A percentile compares a stretch with the other conserved stretches of the same genome.
These are phyloP conservation scores for Diplodia corticola DNA, from an alignment of 2,329 filamentous ascomycete species.

Conservation along the genomic window DNA sequence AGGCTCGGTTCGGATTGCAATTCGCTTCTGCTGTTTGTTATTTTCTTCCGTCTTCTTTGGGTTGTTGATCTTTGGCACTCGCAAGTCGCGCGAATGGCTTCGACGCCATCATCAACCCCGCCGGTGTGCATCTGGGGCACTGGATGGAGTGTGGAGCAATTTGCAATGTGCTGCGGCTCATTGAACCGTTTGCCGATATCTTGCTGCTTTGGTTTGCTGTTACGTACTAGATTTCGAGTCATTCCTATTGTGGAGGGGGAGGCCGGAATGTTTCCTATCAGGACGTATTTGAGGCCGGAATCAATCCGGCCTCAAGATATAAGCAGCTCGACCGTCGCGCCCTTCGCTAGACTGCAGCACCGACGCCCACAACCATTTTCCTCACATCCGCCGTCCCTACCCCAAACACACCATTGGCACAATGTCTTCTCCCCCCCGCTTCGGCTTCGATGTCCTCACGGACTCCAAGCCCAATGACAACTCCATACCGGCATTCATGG, in stretches of 20 bases:
- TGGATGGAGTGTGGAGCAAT: background rate
- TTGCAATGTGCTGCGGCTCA: slow-evolving; percentile 6
- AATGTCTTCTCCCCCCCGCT: slow-evolving; percentile 46
- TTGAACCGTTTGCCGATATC: slow-evolving; percentile 14
- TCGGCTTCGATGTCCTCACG: slow-evolving; percentile 61
- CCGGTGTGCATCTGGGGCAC: background rate
- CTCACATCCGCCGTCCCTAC: slow-evolving; percentile 4
- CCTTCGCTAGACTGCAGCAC: background rate
- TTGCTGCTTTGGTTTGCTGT: slow-evolving; percentile 28
- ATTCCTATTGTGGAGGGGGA: slow-evolving; percentile 26
- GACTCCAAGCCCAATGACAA: slow-evolving; percentile 64
- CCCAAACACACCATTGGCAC: background rate
- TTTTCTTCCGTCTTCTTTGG: background rate
- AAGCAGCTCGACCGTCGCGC: slow-evolving; percentile 14
- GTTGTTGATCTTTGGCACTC: no score
- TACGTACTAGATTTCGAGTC: slow-evolving; percentile 39
- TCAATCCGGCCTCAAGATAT: slow-evolving; percentile 33
- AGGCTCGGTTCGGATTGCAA: no score
- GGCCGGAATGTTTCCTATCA: slow-evolving; percentile 35
- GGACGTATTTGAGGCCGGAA: slow-evolving; percentile 33
- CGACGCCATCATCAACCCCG: background rate
- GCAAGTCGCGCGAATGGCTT: background rate
- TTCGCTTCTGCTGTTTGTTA: background rate
- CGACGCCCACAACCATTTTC: slow-evolving; percentile 11
- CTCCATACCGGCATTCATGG: slow-evolving; percentile 73